Conservation (phyloP, 768 basidiomycete genomes). For the Paxillus ammoniavirescens region DNA sequence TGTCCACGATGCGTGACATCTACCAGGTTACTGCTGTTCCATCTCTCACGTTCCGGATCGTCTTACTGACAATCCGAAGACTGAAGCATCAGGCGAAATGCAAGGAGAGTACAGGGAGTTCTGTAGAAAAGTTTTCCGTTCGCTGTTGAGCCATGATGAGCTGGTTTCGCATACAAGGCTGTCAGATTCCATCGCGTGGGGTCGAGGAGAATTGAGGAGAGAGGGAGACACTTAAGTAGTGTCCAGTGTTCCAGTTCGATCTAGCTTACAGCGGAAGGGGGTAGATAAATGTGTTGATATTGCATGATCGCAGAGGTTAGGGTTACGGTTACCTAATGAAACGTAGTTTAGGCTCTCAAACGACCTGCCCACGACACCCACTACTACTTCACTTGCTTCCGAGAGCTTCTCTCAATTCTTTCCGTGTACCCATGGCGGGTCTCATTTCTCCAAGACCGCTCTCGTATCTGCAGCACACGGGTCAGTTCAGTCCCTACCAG, state of each 20-base stretch:
- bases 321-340: constrained; percentile 30
- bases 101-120: constrained; percentile 34
- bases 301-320: background rate
- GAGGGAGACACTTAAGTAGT: constrained; percentile 4
- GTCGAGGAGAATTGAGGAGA: constrained; percentile 10
- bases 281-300: too few relatives aligned
- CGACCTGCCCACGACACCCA: background rate
- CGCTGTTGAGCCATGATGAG: constrained; percentile 29
- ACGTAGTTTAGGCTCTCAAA: background rate
- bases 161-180: constrained; percentile 35
- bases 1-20: constrained; percentile 51
- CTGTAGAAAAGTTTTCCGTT: constrained; percentile 32
- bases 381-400: background rate
- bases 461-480: constrained; percentile 61
- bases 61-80: constrained; percentile 12
- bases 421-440: constrained; percentile 48
- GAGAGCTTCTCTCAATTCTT: constrained; percentile 13
- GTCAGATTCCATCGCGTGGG: constrained; percentile 33
- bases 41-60: background rate
- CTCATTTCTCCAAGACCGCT: constrained; percentile 61
- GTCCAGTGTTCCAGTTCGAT: background rate
- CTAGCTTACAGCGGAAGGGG: too few relatives aligned
- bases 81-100: constrained; percentile 4
- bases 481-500: constrained; percentile 59
- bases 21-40: constrained; percentile 36